Percentiles rank a stretch among this genome's conserved stretches.
These are phyloP conservation scores for Anethum foeniculum DNA, from an alignment of 140 eudicot genomes.

Conservation along the genomic window DNA sequence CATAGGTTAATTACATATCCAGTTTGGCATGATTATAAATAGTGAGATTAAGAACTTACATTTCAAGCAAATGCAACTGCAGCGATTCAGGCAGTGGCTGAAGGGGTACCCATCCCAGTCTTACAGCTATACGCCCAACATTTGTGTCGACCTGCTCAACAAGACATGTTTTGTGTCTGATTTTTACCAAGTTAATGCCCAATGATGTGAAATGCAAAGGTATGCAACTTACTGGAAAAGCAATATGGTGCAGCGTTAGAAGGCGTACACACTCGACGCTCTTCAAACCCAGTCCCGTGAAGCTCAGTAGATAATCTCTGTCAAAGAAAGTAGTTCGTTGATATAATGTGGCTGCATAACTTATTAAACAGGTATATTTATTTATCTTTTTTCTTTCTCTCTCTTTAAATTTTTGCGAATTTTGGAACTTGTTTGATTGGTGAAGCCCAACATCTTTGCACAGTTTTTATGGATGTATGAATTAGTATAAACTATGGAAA, in stretches of 20 bases:
- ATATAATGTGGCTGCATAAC: background rate
- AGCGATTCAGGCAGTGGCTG: conserved; percentile 97
- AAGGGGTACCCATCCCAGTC: conserved; percentile 99
- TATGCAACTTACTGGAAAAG: conserved; percentile 78
- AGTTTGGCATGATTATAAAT: conserved; percentile 4
- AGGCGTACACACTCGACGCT: conserved; percentile 98
- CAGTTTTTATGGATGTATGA: background rate
- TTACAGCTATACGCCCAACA: conserved; percentile 95
- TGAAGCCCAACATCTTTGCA: background rate
- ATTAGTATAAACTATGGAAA: background rate
- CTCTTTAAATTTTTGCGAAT: background rate
- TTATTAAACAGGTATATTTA: background rate
- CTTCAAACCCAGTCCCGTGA: conserved; percentile 82
- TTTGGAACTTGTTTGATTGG: background rate
- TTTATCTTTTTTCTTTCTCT: background rate
- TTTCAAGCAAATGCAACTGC: conserved; percentile 87
- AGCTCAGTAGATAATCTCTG: conserved; percentile 80
- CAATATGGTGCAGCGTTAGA: conserved; percentile 92
- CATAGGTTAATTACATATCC: background rate
- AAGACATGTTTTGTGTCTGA: conserved; percentile 4
- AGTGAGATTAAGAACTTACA: conserved; percentile 42
- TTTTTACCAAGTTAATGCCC: conserved; percentile 5
- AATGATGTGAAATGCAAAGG: background rate
- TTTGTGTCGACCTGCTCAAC: conserved; percentile 77
- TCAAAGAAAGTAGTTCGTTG: conserved; percentile 6